Conservation (phyloP, 2,329 filamentous ascomycete species). For the Fusarium odoratissimum region DNA sequence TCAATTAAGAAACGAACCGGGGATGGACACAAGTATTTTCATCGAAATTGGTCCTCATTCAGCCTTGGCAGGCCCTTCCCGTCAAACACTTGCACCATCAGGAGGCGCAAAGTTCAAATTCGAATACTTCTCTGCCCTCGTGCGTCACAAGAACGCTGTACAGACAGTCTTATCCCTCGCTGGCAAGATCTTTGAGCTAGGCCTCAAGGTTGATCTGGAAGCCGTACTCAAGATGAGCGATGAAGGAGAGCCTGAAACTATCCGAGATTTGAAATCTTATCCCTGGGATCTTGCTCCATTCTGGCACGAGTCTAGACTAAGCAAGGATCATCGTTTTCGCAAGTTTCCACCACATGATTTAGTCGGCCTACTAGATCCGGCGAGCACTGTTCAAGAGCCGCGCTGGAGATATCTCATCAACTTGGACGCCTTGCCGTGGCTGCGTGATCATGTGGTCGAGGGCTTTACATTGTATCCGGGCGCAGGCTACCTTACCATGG, state of each 20-base stretch:
- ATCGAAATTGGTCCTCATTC: constrained; percentile 1
- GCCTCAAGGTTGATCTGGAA: not conserved
- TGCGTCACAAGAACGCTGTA: not conserved
- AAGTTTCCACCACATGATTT: constrained; percentile 21
- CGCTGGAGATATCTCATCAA: constrained; percentile 17
- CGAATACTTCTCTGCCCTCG: not conserved
- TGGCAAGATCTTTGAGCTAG: not conserved
- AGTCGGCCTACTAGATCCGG: constrained; percentile 2
- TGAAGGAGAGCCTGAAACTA: not conserved
- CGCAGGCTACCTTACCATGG: constrained; percentile 24
- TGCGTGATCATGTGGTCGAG: constrained; percentile 22
- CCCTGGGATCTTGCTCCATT: constrained; percentile 2
- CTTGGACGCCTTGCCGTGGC: constrained; percentile 8
- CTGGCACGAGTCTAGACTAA: constrained; percentile 22
- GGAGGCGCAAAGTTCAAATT: not conserved
- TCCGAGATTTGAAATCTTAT: not conserved
- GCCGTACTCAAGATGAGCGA: not conserved
- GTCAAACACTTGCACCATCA: not conserved
- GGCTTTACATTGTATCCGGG: constrained; percentile 16
- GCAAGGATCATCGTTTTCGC: constrained; percentile 11
- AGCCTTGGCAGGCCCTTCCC: not conserved
- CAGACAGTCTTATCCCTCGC: not conserved
- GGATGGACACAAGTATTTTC: not conserved
- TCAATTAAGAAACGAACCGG: not conserved
- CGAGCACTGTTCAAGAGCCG: not conserved